Base-by-base conservation (phyloP, 805 yeast genomes). In the Saccharomyces cerevisiae region DNA sequence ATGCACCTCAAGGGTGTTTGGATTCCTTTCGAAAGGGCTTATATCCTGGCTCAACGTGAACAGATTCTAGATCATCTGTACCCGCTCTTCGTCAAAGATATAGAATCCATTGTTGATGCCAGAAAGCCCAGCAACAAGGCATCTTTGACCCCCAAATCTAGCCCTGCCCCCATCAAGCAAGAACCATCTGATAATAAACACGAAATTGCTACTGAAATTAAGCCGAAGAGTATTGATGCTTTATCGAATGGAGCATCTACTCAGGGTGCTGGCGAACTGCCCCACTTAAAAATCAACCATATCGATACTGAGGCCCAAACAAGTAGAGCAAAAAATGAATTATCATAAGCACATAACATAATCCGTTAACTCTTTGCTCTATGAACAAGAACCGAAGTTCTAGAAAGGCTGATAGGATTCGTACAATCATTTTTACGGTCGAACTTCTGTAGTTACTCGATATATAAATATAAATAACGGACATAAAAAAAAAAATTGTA, bases 1-100 rank as follows among this genome's bases (percentile, higher is more conserved):
- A 87, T 87, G 91, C 91, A 87, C 69, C 74, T 87, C 61, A 87
- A 87, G 72, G 96, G 96, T 41, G 95, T 87, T 49, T 87, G 96
- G 96, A 86, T 87, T 55, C 95, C 96, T 1, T 86, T 85, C 65
- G 92, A 87, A 58, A 75, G 94, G 51, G 96, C 95, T 1, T 74
- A 82, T 49, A 85, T 85, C 36, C 84, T 87, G 81, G 95, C 96
- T 17, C 85, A 85, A 68, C 76, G 84, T 57, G 94, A 87, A 67
- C 86, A 88, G 46, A 85, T 85, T 56, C 80, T 79, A 27, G 89
- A 84, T 60, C 64, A 79, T 43, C 73, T 85, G 56, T 83, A 82
- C 62, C 89, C 89, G 2, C 72, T 85, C 48, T 84, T 85, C 68
- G 90, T 86, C 41, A 77, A 85, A 51, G 92, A 87, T 67, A 85